Conservation (phyloP, 169 alveolate genomes). For the Plasmodium coatneyi region DNA sequence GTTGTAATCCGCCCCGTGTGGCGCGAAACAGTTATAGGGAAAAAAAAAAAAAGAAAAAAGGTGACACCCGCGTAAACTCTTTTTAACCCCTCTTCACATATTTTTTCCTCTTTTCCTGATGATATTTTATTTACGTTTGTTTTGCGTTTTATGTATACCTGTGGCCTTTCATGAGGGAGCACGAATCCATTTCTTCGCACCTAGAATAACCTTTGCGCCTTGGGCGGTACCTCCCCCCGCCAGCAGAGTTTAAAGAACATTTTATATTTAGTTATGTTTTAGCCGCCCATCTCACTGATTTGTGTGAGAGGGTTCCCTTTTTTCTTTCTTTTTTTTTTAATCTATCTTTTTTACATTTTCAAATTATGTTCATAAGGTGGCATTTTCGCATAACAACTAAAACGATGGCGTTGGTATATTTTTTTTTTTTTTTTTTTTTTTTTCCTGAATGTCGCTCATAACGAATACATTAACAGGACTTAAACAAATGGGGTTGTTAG, state of each 20-base stretch:
- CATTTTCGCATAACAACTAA: not conserved
- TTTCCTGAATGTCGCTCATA: not conserved
- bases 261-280: not conserved
- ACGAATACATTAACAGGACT: not conserved
- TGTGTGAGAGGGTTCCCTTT: not conserved
- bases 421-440: too few relatives aligned
- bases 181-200: not conserved
- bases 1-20: not conserved
- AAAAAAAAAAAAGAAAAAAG: too few relatives aligned
- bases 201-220: not conserved
- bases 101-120: not conserved
- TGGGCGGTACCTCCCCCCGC: not conserved
- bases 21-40: not conserved
- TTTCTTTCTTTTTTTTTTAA: too few relatives aligned
- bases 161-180: not conserved
- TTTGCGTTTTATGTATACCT: not conserved
- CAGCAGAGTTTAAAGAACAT: not conserved
- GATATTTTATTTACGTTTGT: not conserved
- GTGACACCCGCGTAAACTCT: not conserved
- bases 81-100: not conserved
- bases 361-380: not conserved
- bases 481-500: not conserved
- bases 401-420: not conserved
- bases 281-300: not conserved
- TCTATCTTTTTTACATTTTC: not conserved